phyloP scores from a whole-genome alignment of 192 early-diverging fungal genomes.

The Podila verticillata region DNA sequence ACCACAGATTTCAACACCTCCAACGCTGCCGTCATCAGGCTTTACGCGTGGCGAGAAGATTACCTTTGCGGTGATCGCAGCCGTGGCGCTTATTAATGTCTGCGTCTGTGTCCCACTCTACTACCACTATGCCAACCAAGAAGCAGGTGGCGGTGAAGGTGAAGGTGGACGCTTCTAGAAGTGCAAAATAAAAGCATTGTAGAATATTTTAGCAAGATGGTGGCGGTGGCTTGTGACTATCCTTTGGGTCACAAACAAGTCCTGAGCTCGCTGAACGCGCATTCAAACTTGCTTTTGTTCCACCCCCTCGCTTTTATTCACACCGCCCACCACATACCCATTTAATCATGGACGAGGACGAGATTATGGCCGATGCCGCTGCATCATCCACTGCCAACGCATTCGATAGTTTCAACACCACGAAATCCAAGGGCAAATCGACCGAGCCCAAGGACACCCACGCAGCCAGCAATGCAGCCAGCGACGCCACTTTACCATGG shows the following conservation, averaged over 20 bases:
- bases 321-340: too few species aligned
- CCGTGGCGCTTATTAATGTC: slow-evolving; percentile 40
- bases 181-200: too few species aligned
- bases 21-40: slow-evolving; percentile 12
- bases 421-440: slow-evolving; percentile 29
- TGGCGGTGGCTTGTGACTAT: slow-evolving; percentile 22
- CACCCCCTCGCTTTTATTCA: not conserved
- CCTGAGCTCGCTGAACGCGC: not conserved
- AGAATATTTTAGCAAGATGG: not conserved
- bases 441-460: slow-evolving; percentile 5
- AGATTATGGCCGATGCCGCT: slow-evolving; percentile 37
- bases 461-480: not conserved
- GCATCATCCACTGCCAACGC: slow-evolving; percentile 7
- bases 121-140: slow-evolving; percentile 34
- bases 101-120: slow-evolving; percentile 50
- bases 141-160: not conserved
- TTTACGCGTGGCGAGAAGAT: slow-evolving; percentile 52
- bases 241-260: not conserved
- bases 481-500: slow-evolving; percentile 46
- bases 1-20: not conserved
- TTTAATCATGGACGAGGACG: slow-evolving; percentile 44
- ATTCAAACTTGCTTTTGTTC: not conserved
- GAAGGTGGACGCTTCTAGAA: not conserved
- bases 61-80: slow-evolving; percentile 35
- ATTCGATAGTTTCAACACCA: slow-evolving; percentile 21